These are phyloP conservation scores for Metschnikowia peoriensis DNA, from an alignment of 805 yeast genomes.

Conservation along the genomic window DNA sequence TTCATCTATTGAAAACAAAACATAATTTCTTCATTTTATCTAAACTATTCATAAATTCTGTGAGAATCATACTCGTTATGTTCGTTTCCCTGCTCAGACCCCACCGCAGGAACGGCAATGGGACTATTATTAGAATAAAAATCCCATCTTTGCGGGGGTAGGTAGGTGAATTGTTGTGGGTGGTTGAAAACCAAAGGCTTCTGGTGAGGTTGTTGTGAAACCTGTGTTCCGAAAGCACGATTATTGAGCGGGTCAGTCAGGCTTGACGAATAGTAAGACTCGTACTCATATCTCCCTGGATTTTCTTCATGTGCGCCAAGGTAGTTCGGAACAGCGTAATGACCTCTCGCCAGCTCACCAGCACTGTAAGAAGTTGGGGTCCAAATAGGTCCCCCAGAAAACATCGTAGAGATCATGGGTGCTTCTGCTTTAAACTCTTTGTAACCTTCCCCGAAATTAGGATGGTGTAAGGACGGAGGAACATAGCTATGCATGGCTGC, in stretches of 20 bases:
- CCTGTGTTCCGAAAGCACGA: conserved; percentile 8
- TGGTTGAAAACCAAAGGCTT: neutral
- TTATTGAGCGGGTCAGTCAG: conserved; percentile 1
- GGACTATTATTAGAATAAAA: neutral
- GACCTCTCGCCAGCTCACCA: neutral
- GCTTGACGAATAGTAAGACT: conserved; percentile 3
- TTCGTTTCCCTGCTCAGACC: conserved; percentile 1
- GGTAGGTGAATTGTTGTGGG: neutral
- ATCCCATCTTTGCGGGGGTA: conserved; percentile 7
- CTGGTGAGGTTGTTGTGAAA: conserved; percentile 4
- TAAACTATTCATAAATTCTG: conserved; percentile 4
- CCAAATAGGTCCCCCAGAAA: neutral
- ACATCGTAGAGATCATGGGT: neutral
- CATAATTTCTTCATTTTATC: neutral
- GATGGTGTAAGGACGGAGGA: conserved; percentile 6
- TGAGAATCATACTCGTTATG: conserved; percentile 5
- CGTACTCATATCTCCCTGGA: conserved; percentile 1
- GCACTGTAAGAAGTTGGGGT: neutral
- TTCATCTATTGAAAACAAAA: neutral
- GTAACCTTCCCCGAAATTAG: conserved; percentile 1
- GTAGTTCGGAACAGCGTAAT: neutral
- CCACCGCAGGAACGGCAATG: neutral
- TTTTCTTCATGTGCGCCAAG: neutral
- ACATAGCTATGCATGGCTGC: neutral
- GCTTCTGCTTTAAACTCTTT: neutral